These are phyloP conservation scores for Solanum piurae DNA, from an alignment of 257 asterid genomes.

Conservation along the genomic window DNA sequence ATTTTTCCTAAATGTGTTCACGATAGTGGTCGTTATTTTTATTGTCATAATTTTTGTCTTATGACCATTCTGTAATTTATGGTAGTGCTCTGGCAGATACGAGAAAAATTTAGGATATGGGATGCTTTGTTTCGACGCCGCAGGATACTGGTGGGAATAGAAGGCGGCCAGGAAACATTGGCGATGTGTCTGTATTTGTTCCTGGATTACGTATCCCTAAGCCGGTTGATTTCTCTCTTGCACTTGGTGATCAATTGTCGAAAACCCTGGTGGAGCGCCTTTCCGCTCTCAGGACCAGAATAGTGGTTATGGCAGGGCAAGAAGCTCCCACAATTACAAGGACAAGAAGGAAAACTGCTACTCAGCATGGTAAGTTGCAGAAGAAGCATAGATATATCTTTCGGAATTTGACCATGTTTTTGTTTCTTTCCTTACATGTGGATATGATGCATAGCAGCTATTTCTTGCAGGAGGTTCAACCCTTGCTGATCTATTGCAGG, in stretches of 20 bases:
- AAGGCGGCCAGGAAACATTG: conserved; percentile 83
- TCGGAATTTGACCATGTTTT: not conserved
- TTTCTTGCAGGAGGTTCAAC: conserved; percentile 82
- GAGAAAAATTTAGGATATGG: conserved; percentile 46
- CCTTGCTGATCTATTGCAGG: conserved; percentile 85
- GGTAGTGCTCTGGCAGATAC: conserved; percentile 20
- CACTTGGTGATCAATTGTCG: conserved; percentile 43
- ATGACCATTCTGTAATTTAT: not conserved
- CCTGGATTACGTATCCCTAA: conserved; percentile 92
- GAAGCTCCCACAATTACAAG: conserved; percentile 90
- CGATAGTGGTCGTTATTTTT: not conserved
- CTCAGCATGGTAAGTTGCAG: conserved; percentile 75
- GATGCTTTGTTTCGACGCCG: conserved; percentile 72
- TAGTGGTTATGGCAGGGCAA: conserved; percentile 91
- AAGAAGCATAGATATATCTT: not conserved
- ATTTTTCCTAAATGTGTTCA: not conserved
- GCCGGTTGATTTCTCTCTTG: conserved; percentile 63
- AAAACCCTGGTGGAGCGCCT: conserved; percentile 72
- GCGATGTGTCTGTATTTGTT: conserved; percentile 81
- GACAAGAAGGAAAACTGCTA: conserved; percentile 72
- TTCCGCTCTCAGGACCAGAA: conserved; percentile 87
- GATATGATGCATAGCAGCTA: conserved; percentile 25
- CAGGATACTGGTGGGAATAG: conserved; percentile 66
- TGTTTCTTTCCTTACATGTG: not conserved
- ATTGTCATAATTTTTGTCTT: not conserved